Evolutionary conservation across 106 monocot genomes (phyloP).

Genomic region (Acorus calamus): DNA sequence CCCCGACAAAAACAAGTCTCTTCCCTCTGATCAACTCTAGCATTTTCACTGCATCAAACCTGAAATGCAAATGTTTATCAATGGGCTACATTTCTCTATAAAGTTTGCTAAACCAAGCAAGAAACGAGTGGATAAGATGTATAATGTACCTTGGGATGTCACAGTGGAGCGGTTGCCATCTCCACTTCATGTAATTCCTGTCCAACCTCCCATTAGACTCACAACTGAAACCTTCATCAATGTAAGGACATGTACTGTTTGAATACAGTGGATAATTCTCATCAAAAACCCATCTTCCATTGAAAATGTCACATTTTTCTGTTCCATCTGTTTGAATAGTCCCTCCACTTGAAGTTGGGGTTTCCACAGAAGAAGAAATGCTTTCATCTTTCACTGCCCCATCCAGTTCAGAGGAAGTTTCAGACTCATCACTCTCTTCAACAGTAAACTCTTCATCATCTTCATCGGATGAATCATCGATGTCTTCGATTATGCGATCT

Average conservation of each 20-base stretch:
- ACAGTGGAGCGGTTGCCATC: constrained; percentile 73
- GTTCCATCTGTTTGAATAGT: constrained; percentile 6
- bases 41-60: constrained; percentile 66
- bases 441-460: not conserved
- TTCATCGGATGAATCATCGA: too few species aligned
- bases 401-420: not conserved
- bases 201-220: constrained; percentile 76
- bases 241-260: constrained; percentile 48
- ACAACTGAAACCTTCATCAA: constrained; percentile 89
- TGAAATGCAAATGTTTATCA: constrained; percentile 7
- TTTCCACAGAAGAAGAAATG: not conserved
- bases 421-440: not conserved
- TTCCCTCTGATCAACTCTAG: constrained; percentile 73
- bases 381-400: not conserved
- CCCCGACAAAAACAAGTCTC: constrained; percentile 79
- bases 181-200: constrained; percentile 68
- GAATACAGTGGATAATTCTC: constrained; percentile 66
- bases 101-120: not conserved
- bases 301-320: constrained; percentile 51
- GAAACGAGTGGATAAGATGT: not conserved
- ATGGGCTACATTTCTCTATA: not conserved
- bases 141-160: constrained; percentile 55
- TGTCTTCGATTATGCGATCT: too few species aligned
- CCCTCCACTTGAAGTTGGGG: not conserved
- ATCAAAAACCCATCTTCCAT: constrained; percentile 78